A percentile compares a stretch with the other conserved stretches of the same genome.
Conservation (phyloP, 257 asterid genomes). For the Paraleonurus japonicus region DNA sequence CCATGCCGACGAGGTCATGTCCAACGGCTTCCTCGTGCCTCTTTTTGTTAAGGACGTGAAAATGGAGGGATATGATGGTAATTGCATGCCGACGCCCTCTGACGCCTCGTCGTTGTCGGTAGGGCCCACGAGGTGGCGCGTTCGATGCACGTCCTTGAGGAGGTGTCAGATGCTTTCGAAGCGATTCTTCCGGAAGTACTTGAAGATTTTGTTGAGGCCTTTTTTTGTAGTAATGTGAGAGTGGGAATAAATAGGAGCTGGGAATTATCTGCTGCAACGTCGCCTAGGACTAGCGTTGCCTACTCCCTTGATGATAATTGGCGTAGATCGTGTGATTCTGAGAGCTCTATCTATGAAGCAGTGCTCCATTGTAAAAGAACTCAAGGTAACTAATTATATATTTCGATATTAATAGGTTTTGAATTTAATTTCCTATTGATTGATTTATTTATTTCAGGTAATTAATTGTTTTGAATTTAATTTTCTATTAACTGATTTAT, state of each 20-base stretch:
- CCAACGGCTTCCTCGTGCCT: conserved; percentile 65
- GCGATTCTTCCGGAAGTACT: conserved; percentile 46
- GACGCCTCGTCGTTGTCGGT: not conserved
- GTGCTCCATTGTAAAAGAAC: conserved; percentile 91
- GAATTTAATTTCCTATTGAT: not conserved
- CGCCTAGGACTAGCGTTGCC: conserved; percentile 69
- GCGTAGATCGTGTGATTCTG: conserved; percentile 87
- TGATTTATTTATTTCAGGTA: conserved; percentile 28
- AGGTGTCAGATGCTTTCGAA: conserved; percentile 53
- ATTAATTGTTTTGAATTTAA: not conserved
- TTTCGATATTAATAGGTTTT: no score
- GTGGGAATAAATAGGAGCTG: conserved; percentile 21
- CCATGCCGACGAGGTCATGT: conserved; percentile 73
- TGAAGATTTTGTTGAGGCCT: conserved; percentile 50
- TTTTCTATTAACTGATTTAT: not conserved
- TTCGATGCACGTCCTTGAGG: conserved; percentile 46
- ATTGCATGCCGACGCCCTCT: conserved; percentile 17
- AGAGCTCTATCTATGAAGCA: conserved; percentile 85
- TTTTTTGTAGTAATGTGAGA: conserved; percentile 28
- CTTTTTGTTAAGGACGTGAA: conserved; percentile 30
- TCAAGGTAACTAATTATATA: conserved; percentile 41
- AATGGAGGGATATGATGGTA: conserved; percentile 10
- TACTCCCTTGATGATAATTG: conserved; percentile 63
- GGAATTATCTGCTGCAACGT: conserved; percentile 42
- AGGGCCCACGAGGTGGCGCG: conserved; percentile 25